Evolutionary conservation across 1,284 basidiomycete genomes (phyloP).

Genomic region (Cryptococcus deneoformans): DNA sequence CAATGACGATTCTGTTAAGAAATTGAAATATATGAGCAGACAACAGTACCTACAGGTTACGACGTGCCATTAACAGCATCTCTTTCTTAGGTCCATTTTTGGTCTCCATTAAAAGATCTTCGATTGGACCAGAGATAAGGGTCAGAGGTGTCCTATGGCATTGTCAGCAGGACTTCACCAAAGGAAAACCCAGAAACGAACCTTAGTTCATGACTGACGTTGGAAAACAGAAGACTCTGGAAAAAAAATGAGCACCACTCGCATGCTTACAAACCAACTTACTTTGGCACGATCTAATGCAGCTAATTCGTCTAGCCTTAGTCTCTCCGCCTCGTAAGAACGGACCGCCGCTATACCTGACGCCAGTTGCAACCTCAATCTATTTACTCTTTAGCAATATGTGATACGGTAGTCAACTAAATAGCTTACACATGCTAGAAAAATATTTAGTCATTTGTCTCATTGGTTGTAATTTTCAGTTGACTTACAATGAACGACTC

Average conservation of each 20-base stretch:
- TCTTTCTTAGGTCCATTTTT: conserved; percentile 35
- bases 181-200: neutral
- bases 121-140: conserved; percentile 44
- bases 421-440: conserved; percentile 25
- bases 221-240: conserved; percentile 40
- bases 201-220: conserved; percentile 46
- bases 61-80: conserved; percentile 38
- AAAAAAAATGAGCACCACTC: neutral
- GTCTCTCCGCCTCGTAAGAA: conserved; percentile 45
- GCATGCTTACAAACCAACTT: conserved; percentile 5
- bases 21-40: neutral
- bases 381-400: conserved; percentile 2
- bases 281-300: conserved; percentile 49
- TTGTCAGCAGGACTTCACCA: neutral
- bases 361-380: conserved; percentile 35
- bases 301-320: conserved; percentile 48
- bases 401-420: too few relatives aligned
- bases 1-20: neutral
- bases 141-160: conserved; percentile 44
- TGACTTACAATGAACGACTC: conserved; percentile 40
- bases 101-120: conserved; percentile 36
- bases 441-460: neutral
- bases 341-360: conserved; percentile 41
- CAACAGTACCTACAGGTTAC: conserved; percentile 31
- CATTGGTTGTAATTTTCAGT: neutral